phyloP scores from a whole-genome alignment of 2,329 filamentous ascomycete genomes.

The Apiospora aurea region DNA sequence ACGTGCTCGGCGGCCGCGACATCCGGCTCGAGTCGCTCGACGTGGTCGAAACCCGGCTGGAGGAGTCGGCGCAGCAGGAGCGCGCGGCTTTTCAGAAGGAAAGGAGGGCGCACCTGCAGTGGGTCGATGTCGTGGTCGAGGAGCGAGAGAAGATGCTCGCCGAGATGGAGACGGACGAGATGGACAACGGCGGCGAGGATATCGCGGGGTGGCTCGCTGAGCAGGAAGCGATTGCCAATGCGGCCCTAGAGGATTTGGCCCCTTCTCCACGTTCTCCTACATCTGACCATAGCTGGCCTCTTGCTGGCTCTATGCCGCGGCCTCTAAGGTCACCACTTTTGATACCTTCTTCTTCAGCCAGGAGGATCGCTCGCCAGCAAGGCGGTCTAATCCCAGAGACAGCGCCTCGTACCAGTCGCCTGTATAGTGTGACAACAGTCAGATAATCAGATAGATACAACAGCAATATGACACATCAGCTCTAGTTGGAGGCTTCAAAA shows the following conservation, averaged over 20 bases:
- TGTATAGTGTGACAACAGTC: neutral
- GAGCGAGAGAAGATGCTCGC: slow-evolving; percentile 53
- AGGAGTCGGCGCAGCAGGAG: slow-evolving; percentile 37
- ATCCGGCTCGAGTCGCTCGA: slow-evolving; percentile 53
- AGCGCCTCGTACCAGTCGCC: neutral
- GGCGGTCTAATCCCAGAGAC: neutral
- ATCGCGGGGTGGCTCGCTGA: slow-evolving; percentile 38
- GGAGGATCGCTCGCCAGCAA: neutral
- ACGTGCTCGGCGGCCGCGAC: slow-evolving; percentile 48
- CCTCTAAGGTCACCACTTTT: too few relatives aligned
- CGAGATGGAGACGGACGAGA: slow-evolving; percentile 51
- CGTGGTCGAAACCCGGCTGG: slow-evolving; percentile 43
- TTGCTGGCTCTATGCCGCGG: neutral
- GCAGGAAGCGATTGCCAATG: slow-evolving; percentile 12
- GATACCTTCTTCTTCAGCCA: neutral
- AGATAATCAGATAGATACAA: neutral
- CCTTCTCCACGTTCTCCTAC: neutral
- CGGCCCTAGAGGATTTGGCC: neutral
- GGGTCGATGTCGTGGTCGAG: slow-evolving; percentile 52
- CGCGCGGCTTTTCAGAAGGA: slow-evolving; percentile 43
- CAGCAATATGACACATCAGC: neutral
- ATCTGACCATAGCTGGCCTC: neutral
- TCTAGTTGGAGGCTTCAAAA: neutral
- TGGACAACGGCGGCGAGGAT: slow-evolving; percentile 45
- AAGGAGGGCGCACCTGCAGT: slow-evolving; percentile 53